Evolutionary conservation across 176 grass and related monocot species (phyloP).

Genomic region (Secale cereale): DNA sequence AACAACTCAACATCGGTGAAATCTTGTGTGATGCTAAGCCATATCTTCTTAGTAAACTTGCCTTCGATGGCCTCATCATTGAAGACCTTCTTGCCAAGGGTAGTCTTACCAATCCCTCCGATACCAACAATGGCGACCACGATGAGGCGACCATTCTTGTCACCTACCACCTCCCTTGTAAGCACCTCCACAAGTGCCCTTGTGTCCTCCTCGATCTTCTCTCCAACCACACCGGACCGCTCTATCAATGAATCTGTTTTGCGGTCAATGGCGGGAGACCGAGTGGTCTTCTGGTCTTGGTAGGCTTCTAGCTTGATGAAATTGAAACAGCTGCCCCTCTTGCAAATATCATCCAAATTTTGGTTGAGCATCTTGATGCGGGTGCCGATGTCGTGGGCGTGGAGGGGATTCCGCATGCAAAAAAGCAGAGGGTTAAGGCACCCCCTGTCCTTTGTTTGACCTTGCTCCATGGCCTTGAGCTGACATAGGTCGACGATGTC

Average conservation of each 20-base stretch:
- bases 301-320: neutral
- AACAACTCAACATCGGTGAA: neutral
- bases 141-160: neutral
- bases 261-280: neutral
- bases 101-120: neutral
- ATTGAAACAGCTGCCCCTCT: neutral
- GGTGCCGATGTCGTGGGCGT: neutral
- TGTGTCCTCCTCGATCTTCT: neutral
- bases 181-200: neutral
- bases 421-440: neutral
- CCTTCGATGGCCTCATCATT: neutral
- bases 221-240: neutral
- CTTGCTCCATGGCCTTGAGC: neutral
- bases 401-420: neutral
- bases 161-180: neutral
- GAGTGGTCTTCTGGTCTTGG: neutral
- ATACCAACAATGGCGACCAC: neutral
- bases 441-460: neutral
- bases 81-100: neutral
- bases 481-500: neutral
- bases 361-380: neutral
- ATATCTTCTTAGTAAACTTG: neutral
- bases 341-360: neutral
- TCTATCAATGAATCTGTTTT: neutral
- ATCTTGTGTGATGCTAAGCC: neutral